Percentiles rank a stretch among this genome's conserved stretches.
Evolutionary conservation across 352 stramenopile genomes (phyloP).

Genomic region (Phytophthora pluvialis): DNA sequence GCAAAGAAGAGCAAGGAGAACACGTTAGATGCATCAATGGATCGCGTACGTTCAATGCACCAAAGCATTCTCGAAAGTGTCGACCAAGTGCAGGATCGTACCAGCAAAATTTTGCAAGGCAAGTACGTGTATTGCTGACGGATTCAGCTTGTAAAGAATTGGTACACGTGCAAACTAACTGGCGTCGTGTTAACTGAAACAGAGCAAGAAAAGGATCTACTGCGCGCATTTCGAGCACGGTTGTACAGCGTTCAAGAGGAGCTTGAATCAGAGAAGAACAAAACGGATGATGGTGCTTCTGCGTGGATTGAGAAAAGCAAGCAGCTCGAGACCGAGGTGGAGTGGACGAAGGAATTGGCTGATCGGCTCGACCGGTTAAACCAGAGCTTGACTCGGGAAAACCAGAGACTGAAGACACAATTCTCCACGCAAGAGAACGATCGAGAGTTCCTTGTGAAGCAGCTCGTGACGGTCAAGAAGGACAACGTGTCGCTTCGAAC

Average conservation of each 20-base stretch:
- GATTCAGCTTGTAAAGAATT: not conserved
- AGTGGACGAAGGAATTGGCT: constrained; percentile 91
- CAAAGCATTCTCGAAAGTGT: constrained; percentile 89
- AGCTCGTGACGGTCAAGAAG: constrained; percentile 93
- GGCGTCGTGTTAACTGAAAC: not conserved
- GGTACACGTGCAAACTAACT: not conserved
- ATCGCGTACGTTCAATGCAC: constrained; percentile 86
- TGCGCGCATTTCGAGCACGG: constrained; percentile 89
- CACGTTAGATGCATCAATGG: constrained; percentile 77
- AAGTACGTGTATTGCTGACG: constrained; percentile 31
- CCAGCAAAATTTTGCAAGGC: constrained; percentile 88
- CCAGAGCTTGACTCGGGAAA: constrained; percentile 89
- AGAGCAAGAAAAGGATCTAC: constrained; percentile 92
- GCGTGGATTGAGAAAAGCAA: constrained; percentile 93
- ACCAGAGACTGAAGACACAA: constrained; percentile 89
- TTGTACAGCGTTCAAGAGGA: constrained; percentile 94
- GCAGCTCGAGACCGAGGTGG: constrained; percentile 89
- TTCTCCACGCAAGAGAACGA: constrained; percentile 94
- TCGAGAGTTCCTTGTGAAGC: constrained; percentile 93
- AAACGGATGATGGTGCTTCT: constrained; percentile 88
- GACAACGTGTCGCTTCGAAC: constrained; percentile 86
- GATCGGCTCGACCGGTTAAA: constrained; percentile 92
- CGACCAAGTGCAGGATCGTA: constrained; percentile 91
- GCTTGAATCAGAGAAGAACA: constrained; percentile 92
- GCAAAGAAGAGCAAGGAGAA: constrained; percentile 76